These are phyloP conservation scores for Leccinellum rugosiceps DNA, from an alignment of 768 basidiomycete genomes.

Conservation along the genomic window DNA sequence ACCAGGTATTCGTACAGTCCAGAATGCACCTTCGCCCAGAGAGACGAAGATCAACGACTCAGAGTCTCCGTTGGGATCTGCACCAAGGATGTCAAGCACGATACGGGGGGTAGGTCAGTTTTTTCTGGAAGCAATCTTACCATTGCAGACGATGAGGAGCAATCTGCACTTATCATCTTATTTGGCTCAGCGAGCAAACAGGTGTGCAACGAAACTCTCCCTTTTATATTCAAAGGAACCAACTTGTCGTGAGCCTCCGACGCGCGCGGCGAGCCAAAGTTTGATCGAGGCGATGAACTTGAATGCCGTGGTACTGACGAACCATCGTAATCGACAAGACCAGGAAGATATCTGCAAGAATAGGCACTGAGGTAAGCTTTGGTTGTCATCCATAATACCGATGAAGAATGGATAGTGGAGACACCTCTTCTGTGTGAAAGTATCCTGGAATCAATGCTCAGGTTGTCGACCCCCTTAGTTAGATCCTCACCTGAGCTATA, in stretches of 20 bases:
- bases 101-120: conserved; percentile 97
- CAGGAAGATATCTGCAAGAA: too few relatives aligned
- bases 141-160: conserved; percentile 90
- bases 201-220: conserved; percentile 70
- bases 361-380: too few relatives aligned
- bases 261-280: too few relatives aligned
- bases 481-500: too few relatives aligned
- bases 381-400: too few relatives aligned
- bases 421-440: too few relatives aligned
- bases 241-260: too few relatives aligned
- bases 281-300: conserved; percentile 81
- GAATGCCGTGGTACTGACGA: too few relatives aligned
- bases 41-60: conserved; percentile 94
- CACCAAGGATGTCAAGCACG: conserved; percentile 93
- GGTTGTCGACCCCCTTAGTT: too few relatives aligned
- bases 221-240: conserved; percentile 51
- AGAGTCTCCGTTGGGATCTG: conserved; percentile 87
- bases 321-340: too few relatives aligned
- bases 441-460: too few relatives aligned
- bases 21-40: conserved; percentile 87
- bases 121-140: conserved; percentile 96
- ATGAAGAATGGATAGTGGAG: too few relatives aligned
- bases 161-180: conserved; percentile 73
- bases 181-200: conserved; percentile 53
- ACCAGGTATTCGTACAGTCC: conserved; percentile 90